Base-by-base conservation (phyloP, 768 basidiomycete genomes). In the Calocybe indica region DNA sequence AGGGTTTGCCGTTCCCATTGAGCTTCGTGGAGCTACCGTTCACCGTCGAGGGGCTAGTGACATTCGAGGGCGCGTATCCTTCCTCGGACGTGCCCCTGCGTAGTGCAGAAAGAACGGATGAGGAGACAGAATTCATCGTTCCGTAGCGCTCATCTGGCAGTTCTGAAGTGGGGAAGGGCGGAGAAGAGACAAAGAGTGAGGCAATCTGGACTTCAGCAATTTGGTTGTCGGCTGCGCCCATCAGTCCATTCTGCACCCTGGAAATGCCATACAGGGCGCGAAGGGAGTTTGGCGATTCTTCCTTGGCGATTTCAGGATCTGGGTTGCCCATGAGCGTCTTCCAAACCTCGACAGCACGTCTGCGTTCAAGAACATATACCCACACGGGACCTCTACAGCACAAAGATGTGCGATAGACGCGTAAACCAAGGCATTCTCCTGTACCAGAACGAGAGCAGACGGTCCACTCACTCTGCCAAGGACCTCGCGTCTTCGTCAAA, bases 331-430 rank as follows among this genome's bases (percentile, higher is more conserved):
- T 87, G 56, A 92, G 78, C 0, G 83, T 80, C 40, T 78, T 71
- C 75, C 85, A 84, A 45, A 89, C 86, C 63, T 89, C 82, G 41
- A 92, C 83, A 5, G 90, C 85, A 35, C 85, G 79, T 44, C 85
- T 73, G 34, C 89, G 80, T 61, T 91, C 90, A 52, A 92, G 83
- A 35, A 92, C 85, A 63, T 91, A 92, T 14, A 92, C 88, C 86
- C 90, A 91, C n/a, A 90, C 86, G 13, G 89, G 85, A 48, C 87
- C 88, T 52, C 88, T 91, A 51, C 45, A 50, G 36, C 50, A 47
- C 42, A 49, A 46, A 38, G 49, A 36, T 33, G 43, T 51, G 35
- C 45, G 51, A 38, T 51, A 32, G 32, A 14, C n/a, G 9, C 13
- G 13, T 14, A 33, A 34, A 43, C 30, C 14, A 40, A 31, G 42